Evolutionary conservation across 176 grass and related monocot species (phyloP).

Genomic region (Paspalum notatum): DNA sequence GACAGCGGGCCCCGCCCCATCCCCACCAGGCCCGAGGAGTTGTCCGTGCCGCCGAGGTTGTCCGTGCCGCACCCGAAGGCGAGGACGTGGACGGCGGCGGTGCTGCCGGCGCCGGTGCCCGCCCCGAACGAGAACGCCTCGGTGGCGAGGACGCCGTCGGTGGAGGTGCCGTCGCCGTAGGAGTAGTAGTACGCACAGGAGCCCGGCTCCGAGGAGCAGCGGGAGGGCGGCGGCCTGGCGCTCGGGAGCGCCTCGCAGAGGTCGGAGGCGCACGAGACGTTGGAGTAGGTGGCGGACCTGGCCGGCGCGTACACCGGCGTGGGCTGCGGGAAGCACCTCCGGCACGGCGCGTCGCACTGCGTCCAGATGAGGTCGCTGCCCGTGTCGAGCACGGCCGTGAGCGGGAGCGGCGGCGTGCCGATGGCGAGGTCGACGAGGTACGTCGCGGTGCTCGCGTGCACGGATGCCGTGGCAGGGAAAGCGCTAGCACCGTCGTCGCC

Average conservation of each 20-base stretch:
- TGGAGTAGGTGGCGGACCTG: constrained; percentile 53
- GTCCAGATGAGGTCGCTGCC: constrained; percentile 90
- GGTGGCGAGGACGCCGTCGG: constrained; percentile 40
- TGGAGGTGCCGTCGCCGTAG: constrained; percentile 44
- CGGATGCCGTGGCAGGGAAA: neutral
- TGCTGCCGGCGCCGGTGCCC: neutral
- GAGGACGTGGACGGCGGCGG: neutral
- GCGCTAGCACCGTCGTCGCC: neutral
- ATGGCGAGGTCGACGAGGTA: constrained; percentile 69
- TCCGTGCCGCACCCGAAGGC: constrained; percentile 51
- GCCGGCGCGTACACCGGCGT: constrained; percentile 49
- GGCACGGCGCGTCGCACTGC: constrained; percentile 66
- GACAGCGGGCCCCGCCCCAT: constrained; percentile 49
- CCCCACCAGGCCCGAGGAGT: constrained; percentile 46
- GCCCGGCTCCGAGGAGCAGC: neutral
- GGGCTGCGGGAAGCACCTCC: constrained; percentile 56
- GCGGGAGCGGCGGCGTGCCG: constrained; percentile 50
- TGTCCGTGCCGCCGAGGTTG: constrained; percentile 46
- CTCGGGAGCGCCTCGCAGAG: constrained; percentile 43
- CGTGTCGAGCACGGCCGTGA: constrained; percentile 71
- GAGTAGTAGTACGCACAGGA: constrained; percentile 44
- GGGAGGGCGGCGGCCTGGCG: neutral
- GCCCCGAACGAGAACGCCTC: constrained; percentile 34
- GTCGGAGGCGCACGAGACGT: constrained; percentile 41
- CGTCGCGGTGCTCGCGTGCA: constrained; percentile 58